phyloP scores from a whole-genome alignment of 2,329 filamentous ascomycete species.

The Aspergillus persii region DNA sequence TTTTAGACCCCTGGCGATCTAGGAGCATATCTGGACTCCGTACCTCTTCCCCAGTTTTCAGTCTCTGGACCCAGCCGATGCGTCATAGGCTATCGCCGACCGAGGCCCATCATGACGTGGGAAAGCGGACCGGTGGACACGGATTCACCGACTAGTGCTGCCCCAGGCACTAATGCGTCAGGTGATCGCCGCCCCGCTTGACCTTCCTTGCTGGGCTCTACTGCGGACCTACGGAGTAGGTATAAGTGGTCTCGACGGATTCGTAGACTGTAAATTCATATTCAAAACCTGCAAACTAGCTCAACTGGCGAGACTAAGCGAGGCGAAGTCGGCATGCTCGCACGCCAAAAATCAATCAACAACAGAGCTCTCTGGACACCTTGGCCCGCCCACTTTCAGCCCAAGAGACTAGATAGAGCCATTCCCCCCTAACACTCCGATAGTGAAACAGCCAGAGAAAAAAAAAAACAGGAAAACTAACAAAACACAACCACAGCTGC shows the following conservation, averaged over 20 bases:
- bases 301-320: neutral
- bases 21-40: too few species aligned
- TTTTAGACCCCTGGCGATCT: too few species aligned
- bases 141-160: slow-evolving; percentile 2
- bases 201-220: too few species aligned
- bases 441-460: slow-evolving; percentile 5
- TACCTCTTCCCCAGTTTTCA: neutral
- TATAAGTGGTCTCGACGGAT: too few species aligned
- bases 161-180: slow-evolving; percentile 11
- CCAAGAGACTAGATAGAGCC: neutral
- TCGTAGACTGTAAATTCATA: neutral
- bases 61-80: neutral
- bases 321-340: neutral
- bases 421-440: slow-evolving; percentile 15
- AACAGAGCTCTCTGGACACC: neutral
- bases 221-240: too few species aligned
- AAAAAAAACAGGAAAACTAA: slow-evolving; percentile 4
- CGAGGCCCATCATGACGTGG: slow-evolving; percentile 20
- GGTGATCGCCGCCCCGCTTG: slow-evolving; percentile 22
- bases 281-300: neutral
- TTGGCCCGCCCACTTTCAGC: neutral
- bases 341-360: neutral
- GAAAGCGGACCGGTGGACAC: slow-evolving; percentile 7
- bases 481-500: slow-evolving; percentile 11
- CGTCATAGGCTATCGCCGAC: neutral